These are phyloP conservation scores for Camelina laxa DNA, from an alignment of 345 rosid species.

Conservation along the genomic window DNA sequence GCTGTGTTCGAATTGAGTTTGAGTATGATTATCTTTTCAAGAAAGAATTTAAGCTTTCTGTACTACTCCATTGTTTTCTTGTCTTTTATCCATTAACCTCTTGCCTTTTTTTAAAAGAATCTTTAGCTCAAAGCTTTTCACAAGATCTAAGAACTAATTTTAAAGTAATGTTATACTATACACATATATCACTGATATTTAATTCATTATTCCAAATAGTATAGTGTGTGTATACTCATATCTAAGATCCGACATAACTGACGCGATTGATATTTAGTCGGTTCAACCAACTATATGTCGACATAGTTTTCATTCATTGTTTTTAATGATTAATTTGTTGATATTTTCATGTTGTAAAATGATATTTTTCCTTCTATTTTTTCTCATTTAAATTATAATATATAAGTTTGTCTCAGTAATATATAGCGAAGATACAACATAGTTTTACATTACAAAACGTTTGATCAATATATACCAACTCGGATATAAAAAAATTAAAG, in stretches of 20 bases:
- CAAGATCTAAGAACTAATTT: neutral
- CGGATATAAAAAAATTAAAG: too few species aligned
- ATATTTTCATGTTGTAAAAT: neutral
- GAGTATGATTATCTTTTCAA: neutral
- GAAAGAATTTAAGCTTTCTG: too few species aligned
- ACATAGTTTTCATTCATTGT: constrained; percentile 8
- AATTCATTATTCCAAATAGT: constrained; percentile 4
- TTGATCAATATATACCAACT: too few species aligned
- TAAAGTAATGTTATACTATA: neutral
- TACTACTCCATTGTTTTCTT: too few species aligned
- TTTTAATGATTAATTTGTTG: constrained; percentile 12
- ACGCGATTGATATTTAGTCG: constrained; percentile 10
- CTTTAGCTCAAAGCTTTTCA: constrained; percentile 4
- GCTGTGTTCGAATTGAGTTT: constrained; percentile 24
- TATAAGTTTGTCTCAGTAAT: neutral
- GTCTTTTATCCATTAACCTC: too few species aligned
- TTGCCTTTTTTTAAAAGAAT: neutral
- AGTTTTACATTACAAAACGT: neutral
- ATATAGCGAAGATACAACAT: neutral
- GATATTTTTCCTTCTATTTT: neutral
- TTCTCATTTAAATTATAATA: neutral
- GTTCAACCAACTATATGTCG: constrained; percentile 31
- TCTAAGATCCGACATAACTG: constrained; percentile 19
- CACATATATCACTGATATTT: neutral
- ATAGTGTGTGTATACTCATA: neutral